These are phyloP conservation scores for Gyromitra esculenta DNA, from an alignment of 2,329 filamentous ascomycete genomes.

Conservation along the genomic window DNA sequence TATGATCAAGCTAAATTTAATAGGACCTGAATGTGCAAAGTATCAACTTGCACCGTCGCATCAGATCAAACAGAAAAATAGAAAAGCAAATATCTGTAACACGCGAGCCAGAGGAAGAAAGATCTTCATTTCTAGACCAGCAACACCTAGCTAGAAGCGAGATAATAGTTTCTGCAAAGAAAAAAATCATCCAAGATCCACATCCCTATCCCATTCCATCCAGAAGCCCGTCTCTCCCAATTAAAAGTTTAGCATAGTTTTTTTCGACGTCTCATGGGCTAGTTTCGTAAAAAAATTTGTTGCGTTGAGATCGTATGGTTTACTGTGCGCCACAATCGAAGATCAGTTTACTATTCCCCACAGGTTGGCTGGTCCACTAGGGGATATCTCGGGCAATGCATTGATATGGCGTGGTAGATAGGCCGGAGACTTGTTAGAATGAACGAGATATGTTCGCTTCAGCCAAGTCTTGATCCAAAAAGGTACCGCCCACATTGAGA, in stretches of 20 bases:
- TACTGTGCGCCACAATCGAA: slow-evolving; percentile 43
- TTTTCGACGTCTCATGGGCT: slow-evolving; percentile 35
- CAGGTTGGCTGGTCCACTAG: slow-evolving; percentile 44
- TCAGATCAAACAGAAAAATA: slow-evolving; percentile 29
- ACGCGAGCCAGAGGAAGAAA: slow-evolving; percentile 30
- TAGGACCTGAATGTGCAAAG: slow-evolving; percentile 10
- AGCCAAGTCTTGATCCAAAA: slow-evolving; percentile 31
- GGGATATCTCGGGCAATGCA: background rate
- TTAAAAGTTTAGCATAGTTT: slow-evolving; percentile 46
- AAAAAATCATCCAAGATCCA: slow-evolving; percentile 15
- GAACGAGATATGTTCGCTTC: slow-evolving; percentile 25
- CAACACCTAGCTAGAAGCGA: slow-evolving; percentile 32
- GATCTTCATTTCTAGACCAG: slow-evolving; percentile 36
- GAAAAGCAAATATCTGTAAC: slow-evolving; percentile 27
- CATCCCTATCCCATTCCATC: slow-evolving; percentile 11
- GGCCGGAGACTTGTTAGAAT: slow-evolving; percentile 16
- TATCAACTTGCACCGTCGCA: slow-evolving; percentile 9
- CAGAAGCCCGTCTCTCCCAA: slow-evolving; percentile 19
- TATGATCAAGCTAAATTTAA: slow-evolving; percentile 19
- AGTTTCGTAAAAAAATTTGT: slow-evolving; percentile 42
- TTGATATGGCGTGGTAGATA: slow-evolving; percentile 8
- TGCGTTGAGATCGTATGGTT: slow-evolving; percentile 40
- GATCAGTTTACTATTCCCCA: slow-evolving; percentile 55
- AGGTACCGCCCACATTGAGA: background rate
- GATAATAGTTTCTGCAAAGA: slow-evolving; percentile 33